These are phyloP conservation scores for Aspergillus egyptiacus DNA, from an alignment of 495 filamentous ascomycete species.

Conservation along the genomic window DNA sequence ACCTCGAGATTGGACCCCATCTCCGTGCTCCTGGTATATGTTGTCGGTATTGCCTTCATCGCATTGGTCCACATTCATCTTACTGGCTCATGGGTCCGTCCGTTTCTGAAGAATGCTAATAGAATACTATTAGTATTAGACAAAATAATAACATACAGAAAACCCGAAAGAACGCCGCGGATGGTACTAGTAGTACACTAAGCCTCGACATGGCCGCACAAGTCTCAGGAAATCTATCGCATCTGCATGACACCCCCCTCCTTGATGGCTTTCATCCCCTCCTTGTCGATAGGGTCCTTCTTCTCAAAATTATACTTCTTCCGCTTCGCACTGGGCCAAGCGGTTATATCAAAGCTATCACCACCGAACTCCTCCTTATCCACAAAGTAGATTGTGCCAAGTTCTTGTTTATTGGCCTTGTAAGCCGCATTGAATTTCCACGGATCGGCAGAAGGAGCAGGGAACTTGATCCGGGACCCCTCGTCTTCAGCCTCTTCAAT, in stretches of 20 bases:
- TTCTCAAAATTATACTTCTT: conserved; percentile 16
- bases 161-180: not conserved
- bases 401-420: conserved; percentile 7
- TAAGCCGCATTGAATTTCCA: conserved; percentile 17
- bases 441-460: conserved; percentile 16
- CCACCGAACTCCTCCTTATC: conserved; percentile 16
- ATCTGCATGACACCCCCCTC: conserved; percentile 19
- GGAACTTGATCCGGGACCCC: conserved; percentile 8
- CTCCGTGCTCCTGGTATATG: too few species aligned
- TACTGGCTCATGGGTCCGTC: too few species aligned
- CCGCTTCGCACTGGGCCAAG: conserved; percentile 18
- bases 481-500: conserved; percentile 10
- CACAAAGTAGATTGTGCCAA: not conserved
- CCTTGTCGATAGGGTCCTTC: conserved; percentile 20
- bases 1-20: too few species aligned
- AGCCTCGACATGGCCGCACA: not conserved
- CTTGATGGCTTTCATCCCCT: conserved; percentile 18
- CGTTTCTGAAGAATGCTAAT: too few species aligned
- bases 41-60: too few species aligned
- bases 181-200: not conserved
- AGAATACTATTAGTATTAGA: too few species aligned
- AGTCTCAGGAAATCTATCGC: not conserved
- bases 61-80: too few species aligned
- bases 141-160: too few species aligned
- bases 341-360: conserved; percentile 23